These are phyloP conservation scores for Populus nigra DNA, from an alignment of 345 rosid genomes.

Conservation along the genomic window DNA sequence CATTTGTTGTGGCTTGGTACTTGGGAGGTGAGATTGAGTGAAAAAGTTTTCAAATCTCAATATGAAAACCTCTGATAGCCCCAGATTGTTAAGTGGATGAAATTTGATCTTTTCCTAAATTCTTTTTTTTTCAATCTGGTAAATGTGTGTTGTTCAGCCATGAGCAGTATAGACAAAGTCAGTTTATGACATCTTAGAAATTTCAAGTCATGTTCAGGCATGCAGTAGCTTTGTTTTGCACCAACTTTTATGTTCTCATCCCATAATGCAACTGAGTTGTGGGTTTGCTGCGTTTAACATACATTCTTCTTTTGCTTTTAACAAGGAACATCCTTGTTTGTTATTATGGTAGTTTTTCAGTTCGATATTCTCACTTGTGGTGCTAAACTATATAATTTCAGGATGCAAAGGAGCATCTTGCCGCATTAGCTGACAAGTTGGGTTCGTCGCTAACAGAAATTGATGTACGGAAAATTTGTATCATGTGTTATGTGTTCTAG, in stretches of 20 bases:
- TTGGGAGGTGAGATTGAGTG: background rate
- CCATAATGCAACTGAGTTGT: background rate
- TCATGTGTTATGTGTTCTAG: conserved; percentile 7
- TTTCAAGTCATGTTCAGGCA: background rate
- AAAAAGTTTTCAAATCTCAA: background rate
- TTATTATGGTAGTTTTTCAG: background rate
- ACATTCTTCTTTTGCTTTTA: background rate
- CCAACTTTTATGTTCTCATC: background rate
- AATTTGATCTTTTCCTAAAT: too few relatives aligned
- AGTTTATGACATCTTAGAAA: too few relatives aligned
- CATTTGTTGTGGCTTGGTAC: background rate
- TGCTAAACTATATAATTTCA: conserved; percentile 29
- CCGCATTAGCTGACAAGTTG: conserved; percentile 89
- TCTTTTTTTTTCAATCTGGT: too few relatives aligned
- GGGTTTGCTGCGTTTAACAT: background rate
- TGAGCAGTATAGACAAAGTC: too few relatives aligned
- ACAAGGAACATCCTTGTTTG: background rate
- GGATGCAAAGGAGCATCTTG: conserved; percentile 98
- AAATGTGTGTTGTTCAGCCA: too few relatives aligned
- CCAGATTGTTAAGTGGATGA: too few relatives aligned
- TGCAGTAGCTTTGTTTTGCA: background rate
- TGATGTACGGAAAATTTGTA: conserved; percentile 48
- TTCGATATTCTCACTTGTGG: background rate
- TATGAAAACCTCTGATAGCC: background rate
- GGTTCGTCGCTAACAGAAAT: conserved; percentile 87